These are phyloP conservation scores for Xylariaceae sp. DNA, from an alignment of 2,329 filamentous ascomycete species.

Conservation along the genomic window DNA sequence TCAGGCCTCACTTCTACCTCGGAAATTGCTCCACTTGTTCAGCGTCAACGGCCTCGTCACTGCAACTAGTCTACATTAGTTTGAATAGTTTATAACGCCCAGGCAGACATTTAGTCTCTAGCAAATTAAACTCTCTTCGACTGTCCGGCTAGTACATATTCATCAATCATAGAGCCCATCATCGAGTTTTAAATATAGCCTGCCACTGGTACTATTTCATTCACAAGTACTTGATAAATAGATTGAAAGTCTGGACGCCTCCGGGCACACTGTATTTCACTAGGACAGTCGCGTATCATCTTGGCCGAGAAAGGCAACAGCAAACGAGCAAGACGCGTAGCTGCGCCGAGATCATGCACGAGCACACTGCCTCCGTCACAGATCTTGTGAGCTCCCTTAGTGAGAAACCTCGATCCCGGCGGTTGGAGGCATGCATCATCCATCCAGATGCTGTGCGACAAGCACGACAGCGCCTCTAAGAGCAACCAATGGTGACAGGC, in stretches of 20 bases:
- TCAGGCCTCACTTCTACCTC: constrained; percentile 6
- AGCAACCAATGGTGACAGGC: constrained; percentile 12
- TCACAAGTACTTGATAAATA: no score
- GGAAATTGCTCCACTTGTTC: no score
- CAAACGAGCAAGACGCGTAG: constrained; percentile 41
- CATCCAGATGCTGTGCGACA: constrained; percentile 38
- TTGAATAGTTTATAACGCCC: no score
- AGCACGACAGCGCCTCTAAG: constrained; percentile 33
- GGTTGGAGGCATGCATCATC: constrained; percentile 39
- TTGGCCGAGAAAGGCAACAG: constrained; percentile 41
- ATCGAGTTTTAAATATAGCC: no score
- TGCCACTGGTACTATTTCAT: no score
- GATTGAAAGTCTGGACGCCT: constrained; percentile 24
- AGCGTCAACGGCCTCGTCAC: no score
- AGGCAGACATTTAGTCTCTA: no score
- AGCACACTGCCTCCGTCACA: constrained; percentile 35
- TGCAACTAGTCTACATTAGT: no score
- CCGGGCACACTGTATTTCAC: background rate
- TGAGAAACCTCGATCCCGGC: constrained; percentile 34
- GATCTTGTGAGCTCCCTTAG: constrained; percentile 41
- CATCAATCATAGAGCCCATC: no score
- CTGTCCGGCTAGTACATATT: no score
- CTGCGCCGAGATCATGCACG: constrained; percentile 44
- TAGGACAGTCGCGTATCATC: constrained; percentile 13
- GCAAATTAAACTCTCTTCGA: no score